These are phyloP conservation scores for Hemisphaericaspora subhashii DNA, from an alignment of 1,139 yeast genomes.

Conservation along the genomic window DNA sequence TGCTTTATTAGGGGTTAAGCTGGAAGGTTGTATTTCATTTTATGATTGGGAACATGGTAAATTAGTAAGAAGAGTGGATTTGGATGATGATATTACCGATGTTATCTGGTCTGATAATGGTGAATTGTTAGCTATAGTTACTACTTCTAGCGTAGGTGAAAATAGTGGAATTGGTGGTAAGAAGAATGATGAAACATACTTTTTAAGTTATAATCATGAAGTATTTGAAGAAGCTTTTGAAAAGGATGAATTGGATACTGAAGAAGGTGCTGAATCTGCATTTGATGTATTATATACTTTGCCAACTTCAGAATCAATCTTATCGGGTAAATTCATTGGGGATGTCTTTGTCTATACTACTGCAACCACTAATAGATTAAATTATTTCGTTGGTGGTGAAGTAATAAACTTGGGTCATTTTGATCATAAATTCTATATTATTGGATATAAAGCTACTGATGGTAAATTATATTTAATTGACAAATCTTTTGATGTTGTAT, in stretches of 20 bases:
- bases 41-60: constrained; percentile 92
- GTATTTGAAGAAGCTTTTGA: constrained; percentile 64
- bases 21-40: constrained; percentile 79
- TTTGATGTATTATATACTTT: constrained; percentile 85
- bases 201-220: constrained; percentile 70
- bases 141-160: constrained; percentile 42
- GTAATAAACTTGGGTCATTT: constrained; percentile 90
- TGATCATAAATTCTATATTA: constrained; percentile 80
- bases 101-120: constrained; percentile 95
- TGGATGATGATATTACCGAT: constrained; percentile 69
- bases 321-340: constrained; percentile 94
- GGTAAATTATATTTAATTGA: constrained; percentile 91
- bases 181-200: constrained; percentile 67
- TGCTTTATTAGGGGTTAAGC: constrained; percentile 76
- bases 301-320: constrained; percentile 65
- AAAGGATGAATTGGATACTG: constrained; percentile 61
- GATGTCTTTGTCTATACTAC: constrained; percentile 91
- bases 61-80: constrained; percentile 80
- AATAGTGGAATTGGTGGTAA: constrained; percentile 23
- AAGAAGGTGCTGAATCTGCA: constrained; percentile 84
- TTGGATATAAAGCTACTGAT: constrained; percentile 81
- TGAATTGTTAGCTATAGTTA: constrained; percentile 75
- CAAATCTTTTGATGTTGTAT: constrained; percentile 79
- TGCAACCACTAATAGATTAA: constrained; percentile 80
- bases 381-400: constrained; percentile 93